Base-by-base conservation (phyloP, 1,284 basidiomycete species). In the Ceratobasidium sp. region DNA sequence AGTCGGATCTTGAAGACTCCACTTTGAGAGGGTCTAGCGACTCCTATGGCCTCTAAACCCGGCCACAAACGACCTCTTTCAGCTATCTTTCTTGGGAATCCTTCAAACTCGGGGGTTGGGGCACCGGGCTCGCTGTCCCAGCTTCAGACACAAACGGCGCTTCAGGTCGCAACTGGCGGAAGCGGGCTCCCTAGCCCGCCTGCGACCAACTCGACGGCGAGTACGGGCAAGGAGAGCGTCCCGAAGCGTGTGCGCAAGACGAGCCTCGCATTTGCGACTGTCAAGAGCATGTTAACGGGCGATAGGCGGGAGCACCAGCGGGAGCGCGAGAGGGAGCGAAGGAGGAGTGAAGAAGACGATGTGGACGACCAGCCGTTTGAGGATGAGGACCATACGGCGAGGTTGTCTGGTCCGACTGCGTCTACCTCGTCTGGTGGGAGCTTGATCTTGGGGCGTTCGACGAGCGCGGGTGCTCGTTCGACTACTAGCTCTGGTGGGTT, bases 341-440 rank as follows among this genome's bases (percentile, higher is more conserved):
- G n/a, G 61, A 44, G 57, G 32, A 32, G 51, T 4, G 37, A 56
- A 32, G 57, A 77, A 25, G 62, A 79, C 25, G 66, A 52, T 22
- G 62, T 61, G 7, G 76, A 78, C 37, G 77, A 79, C 22, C 78
- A 67, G 19, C 62, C 66, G 62, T 51, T 67, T 25, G 71, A 77
- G 29, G 76, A 79, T 56, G 79, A 78, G 75, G 79, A 79, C 43
- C 77, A 79, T 57, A 79, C 79, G 25, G 79, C 79, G 19, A 71
- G 73, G 40, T 67, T 75, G 9, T 75, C 71, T 0, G 71, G 71
- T 9, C 71, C 71, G 8, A 56, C 71, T 8, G 61, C 71, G 51
- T 75, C 71, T 22, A 75, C 61, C 22, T 75, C 71, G 6, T 75
- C 71, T 2, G 71, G 62, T 7, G 71, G 71, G 15, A 75, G 71